These are phyloP conservation scores for Rhododendron williamsianum DNA, from an alignment of 148 eudicot species.

Conservation along the genomic window DNA sequence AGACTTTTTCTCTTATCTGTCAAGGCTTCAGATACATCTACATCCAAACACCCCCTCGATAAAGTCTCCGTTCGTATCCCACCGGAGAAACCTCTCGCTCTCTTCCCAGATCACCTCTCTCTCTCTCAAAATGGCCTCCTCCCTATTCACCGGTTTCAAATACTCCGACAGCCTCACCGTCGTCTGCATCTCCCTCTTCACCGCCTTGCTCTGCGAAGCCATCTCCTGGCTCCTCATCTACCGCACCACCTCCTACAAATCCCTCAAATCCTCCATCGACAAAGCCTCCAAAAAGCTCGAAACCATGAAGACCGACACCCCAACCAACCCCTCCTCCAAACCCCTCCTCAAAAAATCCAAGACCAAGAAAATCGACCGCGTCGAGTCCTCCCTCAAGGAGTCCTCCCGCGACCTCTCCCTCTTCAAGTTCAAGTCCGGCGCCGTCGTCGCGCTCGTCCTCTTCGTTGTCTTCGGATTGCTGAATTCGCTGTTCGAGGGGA, in stretches of 20 bases:
- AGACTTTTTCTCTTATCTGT: too few species aligned
- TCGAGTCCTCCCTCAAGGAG: slow-evolving; percentile 77
- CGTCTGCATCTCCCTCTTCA: slow-evolving; percentile 58
- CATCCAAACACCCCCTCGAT: neutral
- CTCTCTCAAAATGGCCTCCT: slow-evolving; percentile 38
- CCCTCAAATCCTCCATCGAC: slow-evolving; percentile 89
- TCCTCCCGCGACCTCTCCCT: slow-evolving; percentile 82
- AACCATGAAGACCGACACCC: slow-evolving; percentile 56
- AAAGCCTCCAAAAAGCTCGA: slow-evolving; percentile 92
- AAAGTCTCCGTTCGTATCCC: neutral
- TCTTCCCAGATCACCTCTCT: neutral
- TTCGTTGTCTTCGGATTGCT: slow-evolving; percentile 80
- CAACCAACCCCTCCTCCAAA: neutral
- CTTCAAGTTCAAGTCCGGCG: slow-evolving; percentile 93
- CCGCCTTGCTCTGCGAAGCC: slow-evolving; percentile 80
- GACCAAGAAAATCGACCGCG: slow-evolving; percentile 81
- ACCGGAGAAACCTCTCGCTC: neutral
- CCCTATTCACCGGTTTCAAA: slow-evolving; percentile 31
- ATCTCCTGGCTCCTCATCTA: slow-evolving; percentile 90
- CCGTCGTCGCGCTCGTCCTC: slow-evolving; percentile 77
- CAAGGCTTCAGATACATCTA: neutral
- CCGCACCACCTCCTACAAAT: slow-evolving; percentile 86
- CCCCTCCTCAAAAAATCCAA: slow-evolving; percentile 31
- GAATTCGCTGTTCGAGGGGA: slow-evolving; percentile 77
- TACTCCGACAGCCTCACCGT: slow-evolving; percentile 79